Evolutionary conservation across 345 rosid genomes (phyloP), one percentile per base, ranked within the genome.

Genomic region (Rhizophora apiculata): DNA sequence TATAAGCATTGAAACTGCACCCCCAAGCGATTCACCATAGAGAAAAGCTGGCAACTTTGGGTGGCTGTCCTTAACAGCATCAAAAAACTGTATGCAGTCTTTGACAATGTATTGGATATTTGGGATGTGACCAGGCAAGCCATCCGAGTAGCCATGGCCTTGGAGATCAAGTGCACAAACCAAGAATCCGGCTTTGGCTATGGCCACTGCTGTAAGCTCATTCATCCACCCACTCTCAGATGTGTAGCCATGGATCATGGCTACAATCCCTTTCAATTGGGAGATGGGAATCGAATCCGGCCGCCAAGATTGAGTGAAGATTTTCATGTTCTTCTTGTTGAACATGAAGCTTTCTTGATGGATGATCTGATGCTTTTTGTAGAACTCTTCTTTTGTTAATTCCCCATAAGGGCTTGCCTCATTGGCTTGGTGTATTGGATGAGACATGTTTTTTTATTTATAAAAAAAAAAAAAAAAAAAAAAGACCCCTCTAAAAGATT

Each of bases 1-100:
- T 7, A 68, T 21, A 7, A 72, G 69, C 6, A 72, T 72, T 26
- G 77, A 76, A 32, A 75, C 70, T 16, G 82, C 82, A 19, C 79
- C 82, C 32, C 82, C 82, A 1, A 79, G 72, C 22, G 82, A 79
- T 58, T 79, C 82, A 0, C 82, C 80, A 13, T 75, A 75, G 7
- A 79, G 63, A 62, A 75, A 79, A 5, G 80, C 72, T 49, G 82
- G 80, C 36, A 76, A 51, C 16, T 64, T 76, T 1, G 80, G 77
- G 46, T 76, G 21, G 0, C 57, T n/a, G 19, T 62, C 2, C 63
- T 69, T 72, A 19, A 62, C 54, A 0, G 74, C 72, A 63, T 72
- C 72, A 29, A 76, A 76, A 53, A 11, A 72, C 22, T 55, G 72
- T 0, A 52, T 72, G 60, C 80, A 79, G 21, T 79, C 82, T 3